Evolutionary conservation across 768 basidiomycete genomes (phyloP), one percentile per base, ranked within the genome.

Genomic region (Symmetrospora coprosmae): DNA sequence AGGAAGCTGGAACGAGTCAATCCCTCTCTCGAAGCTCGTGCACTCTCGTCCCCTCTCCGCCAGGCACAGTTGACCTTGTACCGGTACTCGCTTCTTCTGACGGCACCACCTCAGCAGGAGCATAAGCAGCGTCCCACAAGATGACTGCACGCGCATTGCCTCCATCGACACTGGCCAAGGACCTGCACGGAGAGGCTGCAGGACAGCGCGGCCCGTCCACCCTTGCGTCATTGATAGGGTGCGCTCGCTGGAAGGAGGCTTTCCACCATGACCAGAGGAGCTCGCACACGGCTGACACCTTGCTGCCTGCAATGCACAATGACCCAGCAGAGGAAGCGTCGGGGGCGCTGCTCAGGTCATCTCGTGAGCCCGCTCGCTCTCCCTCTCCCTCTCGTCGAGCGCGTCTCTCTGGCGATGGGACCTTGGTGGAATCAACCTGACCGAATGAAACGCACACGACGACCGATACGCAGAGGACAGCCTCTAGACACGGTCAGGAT

Each of bases 321-420:
- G n/a, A n/a, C n/a, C n/a, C n/a, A n/a, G n/a, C n/a, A n/a, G n/a
- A 0, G 91, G 91, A 4, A 87, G 85, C 71, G 79, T 87, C 6
- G 91, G 73, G 23, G 92, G 92, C n/a, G 89, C 89, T 1, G 83
- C 87, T 0, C 92, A 97, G 68, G 91, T 97, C 13, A 75, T 96
- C 11, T 85, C 90, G 61, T 58, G 33, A 23, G 43, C 13, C 47
- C n/a, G n/a, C n/a, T n/a, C 19, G 38, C 13, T 39, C 38, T 13
- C 38, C 38, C 14, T 39, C 19, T 39, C 14, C 19, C 14, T 39
- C n/a, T n/a, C n/a, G n/a, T n/a, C n/a, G n/a, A n/a, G n/a, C n/a
- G n/a, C n/a, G n/a, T n/a, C n/a, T n/a, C n/a, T n/a, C n/a, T n/a
- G n/a, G n/a, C n/a, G n/a, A n/a, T n/a, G n/a, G n/a, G n/a, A n/a